phyloP scores from a whole-genome alignment of 2,329 filamentous ascomycete genomes.

The Lithohypha guttulata region DNA sequence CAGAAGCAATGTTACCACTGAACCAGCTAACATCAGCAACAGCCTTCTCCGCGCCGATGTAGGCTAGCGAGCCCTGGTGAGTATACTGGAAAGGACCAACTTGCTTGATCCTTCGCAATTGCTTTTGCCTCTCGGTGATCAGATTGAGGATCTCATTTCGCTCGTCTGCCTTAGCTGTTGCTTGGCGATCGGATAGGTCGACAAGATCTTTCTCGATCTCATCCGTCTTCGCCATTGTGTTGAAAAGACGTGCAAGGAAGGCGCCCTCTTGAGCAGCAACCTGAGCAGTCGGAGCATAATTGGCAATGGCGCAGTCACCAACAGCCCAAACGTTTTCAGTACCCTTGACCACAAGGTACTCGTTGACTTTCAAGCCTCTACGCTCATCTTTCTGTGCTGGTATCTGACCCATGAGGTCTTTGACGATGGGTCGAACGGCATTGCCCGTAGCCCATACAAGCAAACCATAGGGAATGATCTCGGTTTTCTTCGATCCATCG shows the following conservation, averaged over 20 bases:
- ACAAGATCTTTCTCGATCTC: conserved; percentile 65
- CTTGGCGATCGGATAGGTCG: conserved; percentile 53
- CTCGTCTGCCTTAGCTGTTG: conserved; percentile 55
- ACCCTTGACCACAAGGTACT: conserved; percentile 96
- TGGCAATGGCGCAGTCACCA: conserved; percentile 92
- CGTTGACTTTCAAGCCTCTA: conserved; percentile 90
- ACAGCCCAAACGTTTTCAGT: conserved; percentile 96
- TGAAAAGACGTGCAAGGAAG: conserved; percentile 92
- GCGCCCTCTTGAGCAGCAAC: conserved; percentile 90
- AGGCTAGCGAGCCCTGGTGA: conserved; percentile 91
- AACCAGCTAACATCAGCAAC: conserved; percentile 96
- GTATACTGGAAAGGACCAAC: conserved; percentile 98
- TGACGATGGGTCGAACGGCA: conserved; percentile 76
- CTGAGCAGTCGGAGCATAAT: conserved; percentile 95
- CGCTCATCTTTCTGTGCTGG: conserved; percentile 91
- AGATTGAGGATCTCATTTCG: conserved; percentile 53
- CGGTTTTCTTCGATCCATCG: conserved; percentile 70
- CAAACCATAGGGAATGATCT: conserved; percentile 84
- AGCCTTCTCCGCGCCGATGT: conserved; percentile 96
- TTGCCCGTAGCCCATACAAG: conserved; percentile 98
- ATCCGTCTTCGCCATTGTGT: conserved; percentile 96
- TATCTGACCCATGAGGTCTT: conserved; percentile 83
- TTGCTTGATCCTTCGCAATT: conserved; percentile 80
- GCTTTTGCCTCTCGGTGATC: conserved; percentile 77
- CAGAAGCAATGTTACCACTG: conserved; percentile 89